phyloP scores from a whole-genome alignment of 495 filamentous ascomycete genomes.

The Eremomyces bilateralis region DNA sequence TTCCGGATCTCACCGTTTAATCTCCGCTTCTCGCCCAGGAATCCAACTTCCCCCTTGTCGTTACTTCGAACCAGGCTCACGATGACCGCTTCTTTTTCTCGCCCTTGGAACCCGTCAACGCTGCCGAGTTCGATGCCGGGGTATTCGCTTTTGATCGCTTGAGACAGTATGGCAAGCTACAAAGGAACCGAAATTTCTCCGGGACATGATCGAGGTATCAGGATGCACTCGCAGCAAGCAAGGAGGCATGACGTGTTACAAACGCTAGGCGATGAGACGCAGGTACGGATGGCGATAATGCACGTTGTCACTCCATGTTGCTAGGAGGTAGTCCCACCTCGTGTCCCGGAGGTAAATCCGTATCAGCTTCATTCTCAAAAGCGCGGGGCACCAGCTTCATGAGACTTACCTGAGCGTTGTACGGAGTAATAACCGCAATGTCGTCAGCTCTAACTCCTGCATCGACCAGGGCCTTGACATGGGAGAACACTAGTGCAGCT shows the following conservation, averaged over 20 bases:
- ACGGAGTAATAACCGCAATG: conserved; percentile 87
- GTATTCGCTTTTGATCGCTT: conserved; percentile 52
- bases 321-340: too few relatives aligned
- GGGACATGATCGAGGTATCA: too few relatives aligned
- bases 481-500: conserved; percentile 52
- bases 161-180: conserved; percentile 50
- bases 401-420: conserved; percentile 62
- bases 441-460: conserved; percentile 61
- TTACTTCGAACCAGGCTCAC: conserved; percentile 85
- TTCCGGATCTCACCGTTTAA: conserved; percentile 70
- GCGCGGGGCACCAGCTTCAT: not conserved
- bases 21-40: conserved; percentile 78
- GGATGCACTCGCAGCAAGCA: too few relatives aligned
- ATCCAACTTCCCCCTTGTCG: conserved; percentile 65
- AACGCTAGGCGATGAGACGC: too few relatives aligned
- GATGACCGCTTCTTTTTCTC: conserved; percentile 91
- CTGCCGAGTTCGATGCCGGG: conserved; percentile 77
- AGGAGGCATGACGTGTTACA: too few relatives aligned
- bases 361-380: too few relatives aligned
- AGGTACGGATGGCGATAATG: too few relatives aligned
- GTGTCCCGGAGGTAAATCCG: too few relatives aligned
- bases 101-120: conserved; percentile 91
- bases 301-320: too few relatives aligned
- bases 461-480: conserved; percentile 51
- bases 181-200: conserved; percentile 2